Percentiles rank a stretch among this genome's conserved stretches.
These are phyloP conservation scores for Vaccinium vitisidaea DNA, from an alignment of 148 eudicot genomes.

Conservation along the genomic window DNA sequence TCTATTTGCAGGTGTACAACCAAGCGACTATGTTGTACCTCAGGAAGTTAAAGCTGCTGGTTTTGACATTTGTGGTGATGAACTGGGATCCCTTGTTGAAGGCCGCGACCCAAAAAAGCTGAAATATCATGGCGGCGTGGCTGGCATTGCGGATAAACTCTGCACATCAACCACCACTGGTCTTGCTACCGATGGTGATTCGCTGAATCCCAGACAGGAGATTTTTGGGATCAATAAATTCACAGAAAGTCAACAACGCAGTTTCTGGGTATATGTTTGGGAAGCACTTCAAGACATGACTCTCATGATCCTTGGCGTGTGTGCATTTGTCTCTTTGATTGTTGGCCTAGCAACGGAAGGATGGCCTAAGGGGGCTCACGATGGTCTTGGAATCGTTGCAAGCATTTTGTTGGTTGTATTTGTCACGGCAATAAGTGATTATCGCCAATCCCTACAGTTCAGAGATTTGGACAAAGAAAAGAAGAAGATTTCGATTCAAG, in stretches of 20 bases:
- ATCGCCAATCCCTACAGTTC: conserved; percentile 29
- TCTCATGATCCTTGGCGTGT: conserved; percentile 81
- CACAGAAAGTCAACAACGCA: conserved; percentile 52
- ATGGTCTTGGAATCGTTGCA: conserved; percentile 54
- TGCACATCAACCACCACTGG: conserved; percentile 55
- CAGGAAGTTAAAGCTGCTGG: conserved; percentile 70
- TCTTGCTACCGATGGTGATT: conserved; percentile 36
- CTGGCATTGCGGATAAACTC: conserved; percentile 64
- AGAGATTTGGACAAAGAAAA: conserved; percentile 30
- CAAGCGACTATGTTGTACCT: conserved; percentile 62
- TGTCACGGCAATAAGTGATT: conserved; percentile 30
- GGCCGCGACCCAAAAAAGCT: conserved; percentile 68
- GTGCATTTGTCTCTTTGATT: conserved; percentile 78
- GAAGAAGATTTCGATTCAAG: conserved; percentile 29
- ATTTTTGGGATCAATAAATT: conserved; percentile 77
- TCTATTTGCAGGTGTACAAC: conserved; percentile 49
- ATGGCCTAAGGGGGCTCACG: conserved; percentile 88
- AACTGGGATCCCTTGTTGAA: conserved; percentile 66
- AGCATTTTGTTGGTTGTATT: conserved; percentile 35
- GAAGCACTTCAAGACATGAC: conserved; percentile 98
- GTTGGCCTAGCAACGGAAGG: conserved; percentile 88
- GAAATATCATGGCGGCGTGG: conserved; percentile 54
- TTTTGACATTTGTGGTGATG: conserved; percentile 72
- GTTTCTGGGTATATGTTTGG: conserved; percentile 84
- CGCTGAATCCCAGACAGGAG: conserved; percentile 47